Base-by-base conservation (phyloP, 768 basidiomycete genomes). In the Lactarius evosmus region DNA sequence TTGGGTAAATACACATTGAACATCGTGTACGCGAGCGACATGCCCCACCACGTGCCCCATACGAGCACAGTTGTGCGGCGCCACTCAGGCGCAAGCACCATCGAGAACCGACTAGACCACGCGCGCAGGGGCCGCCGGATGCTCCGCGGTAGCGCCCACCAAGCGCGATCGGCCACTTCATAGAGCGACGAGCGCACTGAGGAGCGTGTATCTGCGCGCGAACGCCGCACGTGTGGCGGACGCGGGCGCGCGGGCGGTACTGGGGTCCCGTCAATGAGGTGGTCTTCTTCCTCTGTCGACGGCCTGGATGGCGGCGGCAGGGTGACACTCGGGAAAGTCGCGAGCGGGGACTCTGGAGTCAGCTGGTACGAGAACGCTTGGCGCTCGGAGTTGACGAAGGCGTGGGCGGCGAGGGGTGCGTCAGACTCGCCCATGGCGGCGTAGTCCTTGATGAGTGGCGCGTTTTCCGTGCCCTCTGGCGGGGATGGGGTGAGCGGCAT, bases 1-100 rank as follows among this genome's bases (percentile, higher is more conserved):
- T 92, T 95, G 0, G 94, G 94, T 22, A 95, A 80, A 71, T 85
- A 96, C 30, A 94, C 91, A 71, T 95, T 96, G 75, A 96, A 95
- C 87, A 96, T 93, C 2, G 91, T 94, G 70, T 86, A 93, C 0
- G 85, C 89, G 19, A 93, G 79, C 0, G 88, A 82, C 84, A 93
- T 89, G 1, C 81, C 75, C 61, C 80, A 83, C 94, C 94, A 96
- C 9, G 80, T 75, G 0, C 74, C 77, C 92, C 93, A 96, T 25
- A 95, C 85, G 38, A 94, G 76, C 62, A 93, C 14, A 25, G 93
- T 93, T 58, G 87, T 92, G 66, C 78, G 77, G 52, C 83, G 70
- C 92, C 93, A 93, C 71, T 91, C 85, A 0, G 88, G 87, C 29
- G 81, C 75, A 19, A 95, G 77, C 25, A 95, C 86, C 80, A 87